Conservation (phyloP, 2,329 filamentous ascomycete genomes). For the Didymella exigua region DNA sequence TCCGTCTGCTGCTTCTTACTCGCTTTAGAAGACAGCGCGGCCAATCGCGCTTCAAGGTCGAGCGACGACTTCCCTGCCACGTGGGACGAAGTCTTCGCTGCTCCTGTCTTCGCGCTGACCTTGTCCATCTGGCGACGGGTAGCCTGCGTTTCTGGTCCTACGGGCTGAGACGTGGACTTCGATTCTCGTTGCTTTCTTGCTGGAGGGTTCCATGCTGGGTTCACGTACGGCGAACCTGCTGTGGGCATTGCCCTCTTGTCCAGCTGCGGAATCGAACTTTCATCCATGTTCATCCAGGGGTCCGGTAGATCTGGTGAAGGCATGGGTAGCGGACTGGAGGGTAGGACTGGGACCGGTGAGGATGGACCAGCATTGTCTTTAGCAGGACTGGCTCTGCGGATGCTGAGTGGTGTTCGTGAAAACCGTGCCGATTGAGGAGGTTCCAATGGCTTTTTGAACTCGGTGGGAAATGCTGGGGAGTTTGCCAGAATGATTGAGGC, state of each 20-base stretch:
- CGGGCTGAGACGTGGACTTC: constrained; percentile 21
- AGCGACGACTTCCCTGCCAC: constrained; percentile 1
- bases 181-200: constrained; percentile 26
- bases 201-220: constrained; percentile 30
- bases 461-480: constrained; percentile 20
- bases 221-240: constrained; percentile 34
- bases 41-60: constrained; percentile 12
- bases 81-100: neutral
- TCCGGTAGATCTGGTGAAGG: constrained; percentile 38
- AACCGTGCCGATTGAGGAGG: constrained; percentile 17
- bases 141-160: constrained; percentile 3
- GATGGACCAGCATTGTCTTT: constrained; percentile 33
- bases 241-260: constrained; percentile 44
- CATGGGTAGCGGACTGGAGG: constrained; percentile 41
- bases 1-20: neutral
- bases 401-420: constrained; percentile 28
- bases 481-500: constrained; percentile 29
- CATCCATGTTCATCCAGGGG: constrained; percentile 41
- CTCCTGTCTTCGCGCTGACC: neutral
- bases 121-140: constrained; percentile 16
- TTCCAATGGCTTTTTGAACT: constrained; percentile 18
- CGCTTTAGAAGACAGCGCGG: constrained; percentile 3
- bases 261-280: constrained; percentile 35
- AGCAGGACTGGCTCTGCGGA: constrained; percentile 22
- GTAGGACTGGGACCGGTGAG: constrained; percentile 21